Conservation (phyloP, 257 asterid species). For the Ajuga chamaepitys region DNA sequence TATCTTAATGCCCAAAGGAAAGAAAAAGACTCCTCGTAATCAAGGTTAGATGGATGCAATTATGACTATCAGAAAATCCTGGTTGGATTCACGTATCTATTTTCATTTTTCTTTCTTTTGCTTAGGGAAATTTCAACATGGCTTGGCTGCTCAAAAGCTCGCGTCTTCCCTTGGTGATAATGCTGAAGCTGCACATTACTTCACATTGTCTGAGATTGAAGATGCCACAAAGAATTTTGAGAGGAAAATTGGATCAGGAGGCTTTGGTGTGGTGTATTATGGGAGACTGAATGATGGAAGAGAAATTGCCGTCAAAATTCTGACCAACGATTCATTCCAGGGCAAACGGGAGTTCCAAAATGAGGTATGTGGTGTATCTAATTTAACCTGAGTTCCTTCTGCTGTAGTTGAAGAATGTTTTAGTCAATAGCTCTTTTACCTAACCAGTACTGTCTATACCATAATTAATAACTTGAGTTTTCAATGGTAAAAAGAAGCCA, state of each 20-base stretch:
- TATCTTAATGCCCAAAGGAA: conserved; percentile 48
- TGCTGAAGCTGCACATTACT: conserved; percentile 85
- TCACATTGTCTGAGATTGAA: conserved; percentile 67
- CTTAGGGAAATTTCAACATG: conserved; percentile 35
- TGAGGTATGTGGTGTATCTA: conserved; percentile 52
- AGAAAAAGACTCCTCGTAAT: conserved; percentile 36
- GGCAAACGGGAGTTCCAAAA: conserved; percentile 91
- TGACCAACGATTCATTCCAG: conserved; percentile 86
- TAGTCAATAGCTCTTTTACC: no score
- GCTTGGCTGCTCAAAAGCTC: conserved; percentile 35
- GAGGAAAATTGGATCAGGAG: conserved; percentile 88
- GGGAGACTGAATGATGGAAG: conserved; percentile 73
- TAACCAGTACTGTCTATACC: no score
- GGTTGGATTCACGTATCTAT: conserved; percentile 11
- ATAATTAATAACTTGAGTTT: no score
- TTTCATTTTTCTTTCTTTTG: conserved; percentile 1
- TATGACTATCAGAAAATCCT: neutral
- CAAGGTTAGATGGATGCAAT: conserved; percentile 40
- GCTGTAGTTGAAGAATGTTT: neutral
- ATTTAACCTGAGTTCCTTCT: neutral
- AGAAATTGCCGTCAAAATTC: conserved; percentile 91
- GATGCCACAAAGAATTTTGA: conserved; percentile 75
- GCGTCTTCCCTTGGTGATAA: conserved; percentile 48
- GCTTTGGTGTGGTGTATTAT: conserved; percentile 85
- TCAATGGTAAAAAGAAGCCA: no score